phyloP scores from a whole-genome alignment of 257 asterid species.

The Jacaranda copaia region DNA sequence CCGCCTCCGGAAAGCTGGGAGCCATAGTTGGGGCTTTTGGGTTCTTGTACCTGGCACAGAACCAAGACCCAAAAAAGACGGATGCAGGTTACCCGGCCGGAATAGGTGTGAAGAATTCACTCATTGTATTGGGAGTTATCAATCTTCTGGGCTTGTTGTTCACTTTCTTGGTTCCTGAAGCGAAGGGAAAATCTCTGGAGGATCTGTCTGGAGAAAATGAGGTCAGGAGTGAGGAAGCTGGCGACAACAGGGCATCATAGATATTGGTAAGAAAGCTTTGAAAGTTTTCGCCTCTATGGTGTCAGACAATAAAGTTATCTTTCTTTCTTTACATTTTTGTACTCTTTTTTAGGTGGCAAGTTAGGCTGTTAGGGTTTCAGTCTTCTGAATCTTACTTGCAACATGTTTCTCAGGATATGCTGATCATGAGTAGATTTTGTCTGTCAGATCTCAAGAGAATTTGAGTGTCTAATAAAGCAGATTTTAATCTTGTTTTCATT shows the following conservation, averaged over 20 bases:
- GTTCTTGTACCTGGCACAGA: constrained; percentile 67
- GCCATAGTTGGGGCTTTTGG: constrained; percentile 79
- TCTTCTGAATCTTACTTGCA: neutral
- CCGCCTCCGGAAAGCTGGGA: constrained; percentile 71
- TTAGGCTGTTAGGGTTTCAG: too few species aligned
- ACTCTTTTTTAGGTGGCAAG: neutral
- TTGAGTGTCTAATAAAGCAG: too few species aligned
- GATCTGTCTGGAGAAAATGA: constrained; percentile 44
- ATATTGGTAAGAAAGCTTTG: neutral
- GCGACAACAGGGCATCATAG: neutral
- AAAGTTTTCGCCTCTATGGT: too few species aligned
- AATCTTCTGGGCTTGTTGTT: constrained; percentile 54
- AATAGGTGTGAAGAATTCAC: constrained; percentile 66
- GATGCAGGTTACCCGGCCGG: constrained; percentile 75
- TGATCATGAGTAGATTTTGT: neutral
- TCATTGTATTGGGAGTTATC: constrained; percentile 57
- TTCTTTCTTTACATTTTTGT: neutral
- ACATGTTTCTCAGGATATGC: neutral
- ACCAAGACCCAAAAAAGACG: constrained; percentile 52
- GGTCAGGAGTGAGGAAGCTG: neutral
- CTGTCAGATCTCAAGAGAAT: neutral
- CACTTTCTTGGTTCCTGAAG: constrained; percentile 74
- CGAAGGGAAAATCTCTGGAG: constrained; percentile 57
- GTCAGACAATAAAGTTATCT: too few species aligned
- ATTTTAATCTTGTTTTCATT: too few species aligned